A percentile compares a stretch with the other conserved stretches of the same genome.
These are phyloP conservation scores for Lasiodiplodia citricola DNA, from an alignment of 2,329 filamentous ascomycete genomes.

Conservation along the genomic window DNA sequence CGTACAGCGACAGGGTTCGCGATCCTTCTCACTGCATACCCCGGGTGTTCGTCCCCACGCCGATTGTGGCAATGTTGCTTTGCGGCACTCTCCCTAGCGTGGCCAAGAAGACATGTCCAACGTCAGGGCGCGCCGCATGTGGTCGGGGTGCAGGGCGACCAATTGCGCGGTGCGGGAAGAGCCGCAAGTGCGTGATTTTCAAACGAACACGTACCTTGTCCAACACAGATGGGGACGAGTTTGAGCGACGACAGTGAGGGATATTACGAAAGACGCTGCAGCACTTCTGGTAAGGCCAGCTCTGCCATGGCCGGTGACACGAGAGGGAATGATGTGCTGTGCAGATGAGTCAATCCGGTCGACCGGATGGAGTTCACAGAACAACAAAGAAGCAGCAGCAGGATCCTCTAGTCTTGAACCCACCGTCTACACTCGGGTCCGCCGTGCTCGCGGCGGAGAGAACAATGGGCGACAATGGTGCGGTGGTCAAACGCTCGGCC, in stretches of 20 bases:
- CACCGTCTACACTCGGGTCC: background rate
- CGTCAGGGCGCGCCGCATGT: background rate
- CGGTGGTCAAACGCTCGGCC: background rate
- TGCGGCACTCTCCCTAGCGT: background rate
- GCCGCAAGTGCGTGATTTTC: slow-evolving; percentile 21
- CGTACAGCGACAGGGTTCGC: background rate
- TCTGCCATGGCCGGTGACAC: slow-evolving; percentile 13
- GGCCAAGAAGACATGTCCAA: background rate
- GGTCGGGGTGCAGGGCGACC: slow-evolving; percentile 1
- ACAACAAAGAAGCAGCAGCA: slow-evolving; percentile 2
- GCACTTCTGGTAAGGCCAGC: background rate
- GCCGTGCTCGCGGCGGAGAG: background rate
- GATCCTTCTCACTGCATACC: slow-evolving; percentile 7
- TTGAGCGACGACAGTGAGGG: background rate
- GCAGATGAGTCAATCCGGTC: slow-evolving; percentile 14
- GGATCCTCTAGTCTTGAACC: background rate
- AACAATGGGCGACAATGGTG: background rate
- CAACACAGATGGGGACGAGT: background rate
- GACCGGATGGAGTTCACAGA: slow-evolving; percentile 17
- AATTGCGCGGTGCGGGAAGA: background rate
- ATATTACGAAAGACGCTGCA: background rate
- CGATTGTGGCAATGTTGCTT: slow-evolving; percentile 3
- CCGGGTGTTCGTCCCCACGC: background rate
- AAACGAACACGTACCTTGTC: slow-evolving; percentile 7
- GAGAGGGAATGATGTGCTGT: background rate